Conservation (phyloP, 2,329 filamentous ascomycete species). For the Fusarium chlamydosporum region DNA sequence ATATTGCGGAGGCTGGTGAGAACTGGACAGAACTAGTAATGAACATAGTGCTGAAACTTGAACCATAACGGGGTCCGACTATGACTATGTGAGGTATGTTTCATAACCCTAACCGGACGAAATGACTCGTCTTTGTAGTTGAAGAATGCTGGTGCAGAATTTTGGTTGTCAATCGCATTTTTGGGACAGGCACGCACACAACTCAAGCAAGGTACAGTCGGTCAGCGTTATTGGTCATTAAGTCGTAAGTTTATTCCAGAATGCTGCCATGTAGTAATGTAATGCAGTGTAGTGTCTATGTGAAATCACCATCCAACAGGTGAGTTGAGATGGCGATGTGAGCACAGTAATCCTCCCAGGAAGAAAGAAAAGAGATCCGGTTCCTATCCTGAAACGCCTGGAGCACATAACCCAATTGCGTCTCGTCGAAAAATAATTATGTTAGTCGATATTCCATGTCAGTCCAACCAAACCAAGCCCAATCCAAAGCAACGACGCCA, state of each 20-base stretch:
- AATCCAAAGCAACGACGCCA: slow-evolving; percentile 14
- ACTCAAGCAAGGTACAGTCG: background rate
- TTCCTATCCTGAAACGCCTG: slow-evolving; percentile 46
- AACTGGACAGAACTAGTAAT: slow-evolving; percentile 52
- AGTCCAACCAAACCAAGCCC: background rate
- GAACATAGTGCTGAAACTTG: slow-evolving; percentile 50
- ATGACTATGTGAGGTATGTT: slow-evolving; percentile 9
- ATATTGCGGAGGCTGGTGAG: slow-evolving; percentile 44
- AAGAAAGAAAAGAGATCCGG: slow-evolving; percentile 11
- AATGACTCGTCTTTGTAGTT: background rate
- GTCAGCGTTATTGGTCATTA: slow-evolving; percentile 29
- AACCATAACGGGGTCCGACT: background rate
- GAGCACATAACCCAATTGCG: slow-evolving; percentile 26
- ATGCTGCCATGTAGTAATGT: slow-evolving; percentile 23
- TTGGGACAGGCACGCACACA: slow-evolving; percentile 17
- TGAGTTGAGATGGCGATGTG: slow-evolving; percentile 6
- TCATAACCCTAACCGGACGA: background rate
- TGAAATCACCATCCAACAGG: slow-evolving; percentile 13
- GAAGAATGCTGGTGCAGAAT: slow-evolving; percentile 9
- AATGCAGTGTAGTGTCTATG: slow-evolving; percentile 22
- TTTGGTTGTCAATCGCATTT: slow-evolving; percentile 27
- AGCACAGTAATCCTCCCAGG: slow-evolving; percentile 21
- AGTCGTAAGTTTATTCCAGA: slow-evolving; percentile 42
- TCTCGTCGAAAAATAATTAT: slow-evolving; percentile 20
- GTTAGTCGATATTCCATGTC: slow-evolving; percentile 3